Evolutionary conservation across 768 basidiomycete genomes (phyloP), one percentile per base, ranked within the genome.

Genomic region (Leccinum disarticulatum): DNA sequence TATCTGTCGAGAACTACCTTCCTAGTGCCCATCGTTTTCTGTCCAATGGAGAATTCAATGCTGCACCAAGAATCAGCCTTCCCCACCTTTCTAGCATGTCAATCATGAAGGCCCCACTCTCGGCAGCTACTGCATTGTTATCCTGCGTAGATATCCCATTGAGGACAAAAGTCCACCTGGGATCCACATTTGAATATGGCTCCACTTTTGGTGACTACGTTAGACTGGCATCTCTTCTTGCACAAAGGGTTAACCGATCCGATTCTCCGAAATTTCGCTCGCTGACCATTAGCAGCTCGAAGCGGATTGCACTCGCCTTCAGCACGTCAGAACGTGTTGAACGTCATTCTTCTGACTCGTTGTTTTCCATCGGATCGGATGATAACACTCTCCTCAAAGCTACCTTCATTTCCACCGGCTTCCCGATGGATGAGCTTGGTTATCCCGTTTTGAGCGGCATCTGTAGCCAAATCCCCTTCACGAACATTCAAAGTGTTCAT

Each of bases 291-390:
- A 9, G 38, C 8, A 41, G 3, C 38, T 3, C 17, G 38, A 41
- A 17, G 4, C 38, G 8, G 17, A 41, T 41, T 4, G 38, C 38
- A 8, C 17, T 41, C 9, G n/a, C 41, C 41, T 43, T 43, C 43
- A 43, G 43, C 43, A 43, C 43, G 2, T 43, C 43, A 19, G n/a
- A 0, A 43, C 43, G n/a, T 19, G 17, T 10, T 43, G n/a, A 19
- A 43, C 6, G 0, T 43, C 0, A 5, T 17, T 38, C n/a, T 0
- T n/a, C 38, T 2, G 36, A 17, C 14, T 36, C 35, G 0, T 19
- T 19, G 4, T 43, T 9, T 11, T 19, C n/a, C 43, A 10, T 11
- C n/a, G 5, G 0, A 11, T 43, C 43, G 2, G 10, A 43, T n/a
- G 17, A 19, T 19, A 4, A n/a, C 17, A 9, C 0, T 43, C 43